Conservation (phyloP, 2,329 filamentous ascomycete species). For the Rhynchosporium agropyri region DNA sequence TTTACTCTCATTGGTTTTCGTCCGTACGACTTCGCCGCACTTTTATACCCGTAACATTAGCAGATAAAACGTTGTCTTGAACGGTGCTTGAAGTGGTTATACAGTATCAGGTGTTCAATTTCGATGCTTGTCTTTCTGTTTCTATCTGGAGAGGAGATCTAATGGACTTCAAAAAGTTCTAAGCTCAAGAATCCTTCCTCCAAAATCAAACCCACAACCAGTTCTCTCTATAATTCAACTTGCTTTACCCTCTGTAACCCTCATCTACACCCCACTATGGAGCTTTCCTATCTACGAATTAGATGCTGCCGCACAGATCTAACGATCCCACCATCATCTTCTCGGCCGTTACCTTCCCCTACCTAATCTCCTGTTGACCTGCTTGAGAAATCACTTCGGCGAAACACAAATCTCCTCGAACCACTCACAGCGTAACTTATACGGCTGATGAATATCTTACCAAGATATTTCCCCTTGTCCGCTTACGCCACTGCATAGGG, state of each 20-base stretch:
- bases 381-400: slow-evolving; percentile 4
- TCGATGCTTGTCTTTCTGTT: too few species aligned
- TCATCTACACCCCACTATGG: slow-evolving; percentile 4
- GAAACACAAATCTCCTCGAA: slow-evolving; percentile 5
- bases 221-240: neutral
- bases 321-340: neutral
- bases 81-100: neutral
- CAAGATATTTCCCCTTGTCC: neutral
- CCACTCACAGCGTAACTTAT: slow-evolving; percentile 4
- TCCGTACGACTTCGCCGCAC: slow-evolving; percentile 2
- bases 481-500: neutral
- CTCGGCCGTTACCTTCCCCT: neutral
- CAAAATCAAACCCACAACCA: slow-evolving; percentile 1
- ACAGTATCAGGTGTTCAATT: neutral
- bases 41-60: neutral
- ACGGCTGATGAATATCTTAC: slow-evolving; percentile 6
- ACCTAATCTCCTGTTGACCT: neutral
- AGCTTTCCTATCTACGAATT: slow-evolving; percentile 8
- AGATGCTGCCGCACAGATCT: neutral
- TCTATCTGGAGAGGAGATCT: too few species aligned
- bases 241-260: neutral
- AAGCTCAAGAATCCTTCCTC: neutral
- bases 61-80: too few species aligned
- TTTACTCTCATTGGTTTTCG: neutral
- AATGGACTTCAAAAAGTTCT: too few species aligned